phyloP scores from a whole-genome alignment of 139 green algal genomes.

The Coelastrella sp. region DNA sequence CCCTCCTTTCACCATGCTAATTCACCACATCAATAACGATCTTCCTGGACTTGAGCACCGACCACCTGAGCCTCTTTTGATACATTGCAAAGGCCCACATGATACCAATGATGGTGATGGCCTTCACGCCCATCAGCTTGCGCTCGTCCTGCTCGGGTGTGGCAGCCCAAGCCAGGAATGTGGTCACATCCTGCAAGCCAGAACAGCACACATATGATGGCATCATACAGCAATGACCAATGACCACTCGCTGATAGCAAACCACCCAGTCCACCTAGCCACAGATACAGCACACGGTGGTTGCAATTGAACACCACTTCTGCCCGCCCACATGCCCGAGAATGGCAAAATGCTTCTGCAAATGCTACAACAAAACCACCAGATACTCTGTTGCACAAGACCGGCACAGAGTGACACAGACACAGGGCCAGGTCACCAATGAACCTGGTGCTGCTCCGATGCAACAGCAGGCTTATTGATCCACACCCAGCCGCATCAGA shows the following conservation, averaged over 20 bases:
- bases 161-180: slow-evolving; percentile 95
- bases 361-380: no score
- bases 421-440: no score
- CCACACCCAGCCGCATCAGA: no score
- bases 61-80: slow-evolving; percentile 98
- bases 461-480: no score
- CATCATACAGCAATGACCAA: neutral
- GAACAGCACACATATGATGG: neutral
- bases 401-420: no score
- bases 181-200: slow-evolving; percentile 69
- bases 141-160: slow-evolving; percentile 89
- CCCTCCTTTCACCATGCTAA: slow-evolving; percentile 58
- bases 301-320: no score
- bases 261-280: no score
- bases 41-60: slow-evolving; percentile 94
- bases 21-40: slow-evolving; percentile 97
- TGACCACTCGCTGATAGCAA: neutral
- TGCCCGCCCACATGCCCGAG: no score
- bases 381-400: no score
- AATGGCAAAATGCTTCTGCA: no score
- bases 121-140: slow-evolving; percentile 99
- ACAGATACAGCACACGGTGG: no score
- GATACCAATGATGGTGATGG: slow-evolving; percentile 87
- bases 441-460: no score
- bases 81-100: slow-evolving; percentile 91